Evolutionary conservation across 768 basidiomycete genomes (phyloP).

Genomic region (Amanita molliuscula): DNA sequence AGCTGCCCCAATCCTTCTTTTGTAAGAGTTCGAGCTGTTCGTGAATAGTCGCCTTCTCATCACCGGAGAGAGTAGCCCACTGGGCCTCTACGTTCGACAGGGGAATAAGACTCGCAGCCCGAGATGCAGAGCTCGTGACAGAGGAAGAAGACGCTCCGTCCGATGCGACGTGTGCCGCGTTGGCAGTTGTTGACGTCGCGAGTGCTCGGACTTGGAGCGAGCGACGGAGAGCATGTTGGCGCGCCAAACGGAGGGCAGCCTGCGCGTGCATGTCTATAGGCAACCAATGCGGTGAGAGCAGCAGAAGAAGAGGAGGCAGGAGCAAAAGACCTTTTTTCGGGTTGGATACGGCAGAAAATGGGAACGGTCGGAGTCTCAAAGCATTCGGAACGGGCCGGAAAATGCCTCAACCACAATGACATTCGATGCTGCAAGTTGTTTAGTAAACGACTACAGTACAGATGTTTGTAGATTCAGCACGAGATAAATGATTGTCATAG

Average conservation of each 20-base stretch:
- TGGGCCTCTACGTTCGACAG: constrained; percentile 89
- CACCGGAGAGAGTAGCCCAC: constrained; percentile 62
- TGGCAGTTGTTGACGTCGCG: constrained; percentile 9
- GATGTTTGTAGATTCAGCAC: constrained; percentile 4
- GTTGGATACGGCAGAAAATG: constrained; percentile 1
- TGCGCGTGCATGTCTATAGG: constrained; percentile 48
- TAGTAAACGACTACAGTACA: constrained; percentile 1
- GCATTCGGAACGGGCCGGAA: constrained; percentile 11
- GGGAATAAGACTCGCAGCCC: constrained; percentile 40
- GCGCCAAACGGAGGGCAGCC: constrained; percentile 44
- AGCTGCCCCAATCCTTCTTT: constrained; percentile 92
- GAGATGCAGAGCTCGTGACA: constrained; percentile 16
- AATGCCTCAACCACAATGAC: constrained; percentile 2
- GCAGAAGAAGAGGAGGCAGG: neutral
- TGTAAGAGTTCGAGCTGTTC: constrained; percentile 85
- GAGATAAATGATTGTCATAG: neutral
- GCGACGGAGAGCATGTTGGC: constrained; percentile 29
- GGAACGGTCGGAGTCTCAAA: constrained; percentile 1
- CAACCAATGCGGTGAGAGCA: neutral
- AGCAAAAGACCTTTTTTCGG: neutral
- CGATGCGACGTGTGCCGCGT: constrained; percentile 8
- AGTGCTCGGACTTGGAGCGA: constrained; percentile 9
- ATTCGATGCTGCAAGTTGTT: neutral
- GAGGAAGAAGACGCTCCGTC: constrained; percentile 21
- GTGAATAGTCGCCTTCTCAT: constrained; percentile 73